A percentile compares a stretch with the other conserved stretches of the same genome.
These are phyloP conservation scores for Fusarium bulbicola DNA, from an alignment of 2,329 filamentous ascomycete genomes.

Conservation along the genomic window DNA sequence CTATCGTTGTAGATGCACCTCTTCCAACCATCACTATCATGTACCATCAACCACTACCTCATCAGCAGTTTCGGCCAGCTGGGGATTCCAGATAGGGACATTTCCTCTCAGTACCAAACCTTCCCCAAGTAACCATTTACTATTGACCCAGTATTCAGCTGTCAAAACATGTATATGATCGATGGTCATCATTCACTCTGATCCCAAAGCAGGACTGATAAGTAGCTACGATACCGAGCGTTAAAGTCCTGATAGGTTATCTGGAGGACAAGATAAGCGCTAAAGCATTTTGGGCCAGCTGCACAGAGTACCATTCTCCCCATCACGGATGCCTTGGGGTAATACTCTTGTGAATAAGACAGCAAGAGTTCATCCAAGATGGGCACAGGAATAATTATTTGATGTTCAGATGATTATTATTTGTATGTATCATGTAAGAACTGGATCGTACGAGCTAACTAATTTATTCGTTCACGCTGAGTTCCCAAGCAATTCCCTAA, in stretches of 20 bases:
- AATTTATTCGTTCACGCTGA: background rate
- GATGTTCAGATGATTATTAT: background rate
- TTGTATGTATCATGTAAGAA: too few species aligned
- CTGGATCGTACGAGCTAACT: background rate
- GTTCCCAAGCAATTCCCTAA: background rate
- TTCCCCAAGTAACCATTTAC: accelerated
- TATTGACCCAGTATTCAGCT: accelerated
- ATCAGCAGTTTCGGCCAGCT: accelerated
- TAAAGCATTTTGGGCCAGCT: background rate
- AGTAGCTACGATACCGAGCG: background rate
- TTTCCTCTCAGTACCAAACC: accelerated
- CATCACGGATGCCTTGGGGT: background rate
- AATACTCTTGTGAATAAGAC: accelerated
- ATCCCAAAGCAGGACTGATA: background rate
- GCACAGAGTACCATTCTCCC: too few species aligned
- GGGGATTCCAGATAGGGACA: accelerated
- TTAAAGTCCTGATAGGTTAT: background rate
- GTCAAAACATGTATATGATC: accelerated
- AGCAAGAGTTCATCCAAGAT: background rate
- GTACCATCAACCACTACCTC: background rate
- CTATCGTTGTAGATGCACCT: background rate
- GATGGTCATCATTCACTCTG: too few species aligned
- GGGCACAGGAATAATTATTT: background rate
- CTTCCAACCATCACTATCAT: background rate
- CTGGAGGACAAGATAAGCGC: background rate